Evolutionary conservation across 805 yeast genomes (phyloP), one percentile per base, ranked within the genome.

Genomic region (Ogataea kodamae): DNA sequence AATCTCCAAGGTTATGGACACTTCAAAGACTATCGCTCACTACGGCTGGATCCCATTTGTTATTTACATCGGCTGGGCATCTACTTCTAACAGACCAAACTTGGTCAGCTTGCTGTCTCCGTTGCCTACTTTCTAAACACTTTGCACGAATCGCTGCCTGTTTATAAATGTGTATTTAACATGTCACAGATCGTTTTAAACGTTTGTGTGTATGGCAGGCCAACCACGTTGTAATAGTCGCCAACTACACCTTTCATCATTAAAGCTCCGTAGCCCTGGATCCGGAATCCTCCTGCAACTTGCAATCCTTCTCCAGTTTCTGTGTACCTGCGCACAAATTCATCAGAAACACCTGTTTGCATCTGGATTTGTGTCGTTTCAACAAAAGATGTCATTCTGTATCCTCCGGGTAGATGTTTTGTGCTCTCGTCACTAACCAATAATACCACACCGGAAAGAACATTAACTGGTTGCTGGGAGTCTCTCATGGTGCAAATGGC

Each of bases 1-100:
- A 67, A 75, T 92, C 62, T 66, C 80, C 59, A 86, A 81, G 61
- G 67, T 89, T 45, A 67, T 88, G 49, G 94, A 84, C 50, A 70
- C 86, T 51, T 78, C 96, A 46, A 85, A 87, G 59, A 83, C 86
- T 33, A 73, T 82, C 54, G 84, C 90, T 39, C 98, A 94, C 65
- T 92, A 88, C 64, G 97, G 97, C 28, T 92, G 95, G 86, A 81
- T 92, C 53, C 98, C 98, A 37, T 83, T 92, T 58, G 81, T 92
- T 47, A 70, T 92, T 57, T 92, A 92, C 70, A 68, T 92, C 51
- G 98, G 92, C 29, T 82, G 88, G 88, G 61, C 74, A 38, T 77
- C 85, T 49, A 79, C 90, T 45, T 71, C 87, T 37, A 82, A 81
- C 62, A 85, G 82, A 65, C 97, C 97, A 45, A 78, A 78, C 46